A percentile compares a stretch with the other conserved stretches of the same genome.
Conservation (phyloP, 1,284 basidiomycete genomes). For the Sporisorium scitamineum region DNA sequence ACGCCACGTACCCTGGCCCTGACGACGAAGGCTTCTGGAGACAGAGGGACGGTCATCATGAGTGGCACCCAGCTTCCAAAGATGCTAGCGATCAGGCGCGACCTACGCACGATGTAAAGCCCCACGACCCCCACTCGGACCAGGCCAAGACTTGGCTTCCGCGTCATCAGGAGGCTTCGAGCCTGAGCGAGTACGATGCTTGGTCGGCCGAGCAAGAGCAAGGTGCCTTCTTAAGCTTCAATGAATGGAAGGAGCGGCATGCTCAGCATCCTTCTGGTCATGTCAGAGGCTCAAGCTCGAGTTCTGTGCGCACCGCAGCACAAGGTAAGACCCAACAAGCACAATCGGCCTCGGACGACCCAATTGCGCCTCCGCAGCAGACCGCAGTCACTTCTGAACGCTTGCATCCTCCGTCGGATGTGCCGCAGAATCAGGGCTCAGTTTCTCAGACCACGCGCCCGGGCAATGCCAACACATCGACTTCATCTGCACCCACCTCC, state of each 20-base stretch:
- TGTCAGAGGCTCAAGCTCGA: neutral
- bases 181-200: slow-evolving; percentile 40
- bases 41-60: slow-evolving; percentile 42
- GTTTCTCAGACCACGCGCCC: neutral
- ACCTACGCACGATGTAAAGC: neutral
- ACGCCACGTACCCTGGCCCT: slow-evolving; percentile 32
- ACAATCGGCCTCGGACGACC: slow-evolving; percentile 1
- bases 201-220: slow-evolving; percentile 51
- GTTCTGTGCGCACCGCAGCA: neutral
- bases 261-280: slow-evolving; percentile 9
- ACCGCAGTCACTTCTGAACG: neutral
- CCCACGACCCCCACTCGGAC: neutral
- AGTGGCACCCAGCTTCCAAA: slow-evolving; percentile 36
- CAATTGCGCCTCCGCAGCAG: neutral
- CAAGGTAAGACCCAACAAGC: neutral
- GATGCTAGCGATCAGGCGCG: neutral
- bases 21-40: slow-evolving; percentile 49
- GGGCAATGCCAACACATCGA: neutral
- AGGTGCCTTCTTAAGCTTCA: slow-evolving; percentile 44
- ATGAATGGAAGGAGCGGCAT: slow-evolving; percentile 45
- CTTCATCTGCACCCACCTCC: neutral
- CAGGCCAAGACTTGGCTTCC: neutral
- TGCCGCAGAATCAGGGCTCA: neutral
- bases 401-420: neutral
- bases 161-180: neutral